Evolutionary conservation across 2,329 filamentous ascomycete genomes (phyloP), one percentile per base, ranked within the genome.

Genomic region (Gaeumannomyces sp.): DNA sequence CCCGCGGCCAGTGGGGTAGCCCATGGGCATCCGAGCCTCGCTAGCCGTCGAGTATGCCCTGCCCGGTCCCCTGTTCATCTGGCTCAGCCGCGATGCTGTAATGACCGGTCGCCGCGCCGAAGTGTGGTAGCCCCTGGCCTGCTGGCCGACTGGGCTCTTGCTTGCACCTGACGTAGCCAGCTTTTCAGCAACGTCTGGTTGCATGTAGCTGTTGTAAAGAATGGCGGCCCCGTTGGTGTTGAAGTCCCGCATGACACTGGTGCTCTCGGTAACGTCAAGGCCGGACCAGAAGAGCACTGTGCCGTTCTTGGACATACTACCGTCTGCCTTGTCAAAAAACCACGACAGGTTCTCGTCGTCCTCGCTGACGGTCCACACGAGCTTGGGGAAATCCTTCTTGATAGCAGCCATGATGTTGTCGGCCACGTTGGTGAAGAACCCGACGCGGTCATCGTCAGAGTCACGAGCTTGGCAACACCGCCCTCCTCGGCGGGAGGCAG

Each of bases 221-320:
- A 96, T 96, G 68, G 91, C 85, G 66, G 91, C 85, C 64, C 93
- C 92, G 72, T 96, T 85, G 72, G 90, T 83, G 66, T 89, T 86
- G 77, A 97, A 97, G 72, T 96, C 91, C 70, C 89, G 86, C 79
- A 97, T 93, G 69, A 97, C 83, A 69, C 91, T 85, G 71, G 89
- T 88, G 28, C 97, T 89, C 75, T 96, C 91, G 63, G 92, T 88
- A 38, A 89, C 87, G 64, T 88, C 88, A 66, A 95, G 87, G 63
- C 93, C 93, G 76, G 96, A 97, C 91, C 94, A 98, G 83, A 98
- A 98, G 73, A 98, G 88, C 56, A 97, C 92, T 73, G 93, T 92
- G 66, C 92, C 92, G 70, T 92, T 88, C 65, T 89, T 87, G 68
- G 90, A 92, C 71, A 97, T 85, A 77, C 92, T 97, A 65, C 95